phyloP scores from a whole-genome alignment of 108 stramenopile genomes.

The Pseudonitzschia delicatissima region DNA sequence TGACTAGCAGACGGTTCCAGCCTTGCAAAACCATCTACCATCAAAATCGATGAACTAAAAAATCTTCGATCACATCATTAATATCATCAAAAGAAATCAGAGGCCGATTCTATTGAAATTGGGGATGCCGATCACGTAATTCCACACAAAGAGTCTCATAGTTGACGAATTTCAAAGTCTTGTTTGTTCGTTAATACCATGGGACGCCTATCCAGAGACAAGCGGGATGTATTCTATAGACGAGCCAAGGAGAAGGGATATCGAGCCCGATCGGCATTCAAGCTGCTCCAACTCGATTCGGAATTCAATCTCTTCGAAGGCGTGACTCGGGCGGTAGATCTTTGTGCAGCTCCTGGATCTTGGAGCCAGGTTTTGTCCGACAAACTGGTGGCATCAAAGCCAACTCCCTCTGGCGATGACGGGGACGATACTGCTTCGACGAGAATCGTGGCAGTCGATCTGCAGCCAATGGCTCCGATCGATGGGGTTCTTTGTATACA shows the following conservation, averaged over 20 bases:
- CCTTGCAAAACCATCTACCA: too few species aligned
- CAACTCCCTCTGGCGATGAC: slow-evolving; percentile 9
- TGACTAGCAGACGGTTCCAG: too few species aligned
- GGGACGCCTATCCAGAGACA: slow-evolving; percentile 89
- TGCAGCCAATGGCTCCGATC: slow-evolving; percentile 98
- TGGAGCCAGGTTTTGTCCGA: slow-evolving; percentile 94
- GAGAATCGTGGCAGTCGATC: slow-evolving; percentile 92
- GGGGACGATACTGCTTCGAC: slow-evolving; percentile 10
- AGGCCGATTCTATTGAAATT: too few species aligned
- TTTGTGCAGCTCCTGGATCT: slow-evolving; percentile 98
- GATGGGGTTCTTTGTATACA: slow-evolving; percentile 87
- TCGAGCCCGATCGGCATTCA: slow-evolving; percentile 96
- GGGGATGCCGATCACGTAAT: too few species aligned
- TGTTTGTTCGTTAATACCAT: too few species aligned
- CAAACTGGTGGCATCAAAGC: slow-evolving; percentile 31
- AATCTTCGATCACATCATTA: too few species aligned
- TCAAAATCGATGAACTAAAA: too few species aligned
- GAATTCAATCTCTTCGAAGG: slow-evolving; percentile 88
- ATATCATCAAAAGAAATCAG: too few species aligned
- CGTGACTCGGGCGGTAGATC: slow-evolving; percentile 83
- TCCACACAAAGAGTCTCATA: too few species aligned
- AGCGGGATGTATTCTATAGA: slow-evolving; percentile 98
- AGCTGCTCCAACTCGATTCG: slow-evolving; percentile 95
- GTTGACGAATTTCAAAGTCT: too few species aligned
- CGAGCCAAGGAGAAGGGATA: slow-evolving; percentile 94